These are phyloP conservation scores for Wickerhamiella azyma DNA, from an alignment of 805 yeast genomes.

Conservation along the genomic window DNA sequence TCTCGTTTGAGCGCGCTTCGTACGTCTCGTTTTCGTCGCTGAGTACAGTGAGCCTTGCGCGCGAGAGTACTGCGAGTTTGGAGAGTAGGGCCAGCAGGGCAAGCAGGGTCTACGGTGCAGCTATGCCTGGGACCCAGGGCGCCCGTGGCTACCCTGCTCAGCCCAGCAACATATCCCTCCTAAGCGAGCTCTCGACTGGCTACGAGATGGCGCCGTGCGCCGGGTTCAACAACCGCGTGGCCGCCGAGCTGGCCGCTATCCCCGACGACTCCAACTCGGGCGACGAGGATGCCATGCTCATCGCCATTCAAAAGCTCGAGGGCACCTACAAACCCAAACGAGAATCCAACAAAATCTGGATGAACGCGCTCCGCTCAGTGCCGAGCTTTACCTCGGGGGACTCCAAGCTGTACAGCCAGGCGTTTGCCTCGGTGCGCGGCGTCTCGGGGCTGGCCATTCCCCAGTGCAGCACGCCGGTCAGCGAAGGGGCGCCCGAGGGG, in stretches of 20 bases:
- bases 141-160: no score
- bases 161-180: slow-evolving; percentile 16
- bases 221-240: slow-evolving; percentile 41
- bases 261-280: slow-evolving; percentile 69
- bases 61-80: not conserved
- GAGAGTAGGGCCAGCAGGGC: not conserved
- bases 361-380: slow-evolving; percentile 6
- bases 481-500: no score
- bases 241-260: slow-evolving; percentile 66
- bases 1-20: slow-evolving; percentile 5
- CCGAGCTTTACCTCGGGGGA: slow-evolving; percentile 8
- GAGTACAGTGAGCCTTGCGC: not conserved
- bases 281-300: slow-evolving; percentile 50
- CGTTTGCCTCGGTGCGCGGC: slow-evolving; percentile 10
- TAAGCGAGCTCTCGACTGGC: slow-evolving; percentile 19
- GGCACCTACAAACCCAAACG: slow-evolving; percentile 32
- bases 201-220: slow-evolving; percentile 21
- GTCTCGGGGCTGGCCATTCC: slow-evolving; percentile 8
- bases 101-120: not conserved
- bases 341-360: not conserved
- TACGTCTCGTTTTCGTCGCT: slow-evolving; percentile 4
- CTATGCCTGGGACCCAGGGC: no score
- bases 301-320: slow-evolving; percentile 65
- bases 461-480: not conserved
- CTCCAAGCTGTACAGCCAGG: slow-evolving; percentile 10